Conservation (phyloP, 441 rosid genomes). For the Adansonia grandidieri region DNA sequence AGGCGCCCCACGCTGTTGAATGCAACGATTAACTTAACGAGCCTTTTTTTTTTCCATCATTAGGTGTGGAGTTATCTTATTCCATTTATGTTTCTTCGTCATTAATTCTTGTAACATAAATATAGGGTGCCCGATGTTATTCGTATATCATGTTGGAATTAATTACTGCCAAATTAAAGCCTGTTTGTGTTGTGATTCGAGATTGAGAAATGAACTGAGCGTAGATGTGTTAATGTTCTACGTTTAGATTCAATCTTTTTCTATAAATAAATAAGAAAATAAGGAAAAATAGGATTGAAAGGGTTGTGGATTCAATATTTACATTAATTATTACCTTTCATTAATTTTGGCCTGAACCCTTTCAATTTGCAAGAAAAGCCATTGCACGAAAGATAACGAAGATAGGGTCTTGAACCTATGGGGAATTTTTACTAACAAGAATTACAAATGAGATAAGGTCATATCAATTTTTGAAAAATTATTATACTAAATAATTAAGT, state of each 20-base stretch:
- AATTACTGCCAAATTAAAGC: background rate
- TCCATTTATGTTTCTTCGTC: background rate
- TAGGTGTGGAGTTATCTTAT: background rate
- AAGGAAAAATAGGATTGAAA: background rate
- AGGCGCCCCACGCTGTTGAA: background rate
- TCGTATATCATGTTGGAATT: background rate
- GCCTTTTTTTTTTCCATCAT: background rate
- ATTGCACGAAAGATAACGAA: background rate
- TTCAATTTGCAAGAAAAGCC: background rate
- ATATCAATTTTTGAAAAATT: too few relatives aligned
- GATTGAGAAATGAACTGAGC: background rate
- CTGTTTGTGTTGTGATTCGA: background rate
- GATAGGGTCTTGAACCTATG: background rate
- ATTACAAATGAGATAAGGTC: too few relatives aligned
- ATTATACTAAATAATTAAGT: too few relatives aligned
- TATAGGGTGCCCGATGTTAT: too few relatives aligned
- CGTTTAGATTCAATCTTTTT: background rate
- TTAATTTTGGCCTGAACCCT: background rate
- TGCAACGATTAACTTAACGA: background rate
- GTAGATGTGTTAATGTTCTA: background rate
- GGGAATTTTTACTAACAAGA: too few relatives aligned
- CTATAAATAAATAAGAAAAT: background rate
- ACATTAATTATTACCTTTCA: background rate
- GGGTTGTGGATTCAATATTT: background rate
- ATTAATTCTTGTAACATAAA: background rate